Conservation (phyloP, 2,329 filamentous ascomycete species). For the Esteya vermicola region DNA sequence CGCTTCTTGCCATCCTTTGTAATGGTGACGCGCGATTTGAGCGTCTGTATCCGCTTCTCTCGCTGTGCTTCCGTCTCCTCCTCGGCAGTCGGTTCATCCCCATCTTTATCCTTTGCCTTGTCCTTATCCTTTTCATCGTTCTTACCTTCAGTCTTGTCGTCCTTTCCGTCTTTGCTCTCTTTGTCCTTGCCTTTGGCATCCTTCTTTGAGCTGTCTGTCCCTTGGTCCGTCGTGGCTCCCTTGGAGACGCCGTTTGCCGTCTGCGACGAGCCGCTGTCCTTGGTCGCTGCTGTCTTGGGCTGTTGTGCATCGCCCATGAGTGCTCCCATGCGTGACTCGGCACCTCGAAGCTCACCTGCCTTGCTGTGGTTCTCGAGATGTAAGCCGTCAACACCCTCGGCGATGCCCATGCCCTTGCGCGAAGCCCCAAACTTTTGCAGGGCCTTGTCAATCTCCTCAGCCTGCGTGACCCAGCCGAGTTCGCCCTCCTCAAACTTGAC, state of each 20-base stretch:
- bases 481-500: conserved; percentile 76
- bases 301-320: conserved; percentile 74
- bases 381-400: conserved; percentile 82
- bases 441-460: conserved; percentile 83
- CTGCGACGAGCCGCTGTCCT: too few relatives aligned
- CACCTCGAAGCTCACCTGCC: conserved; percentile 74
- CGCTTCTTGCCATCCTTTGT: conserved; percentile 96
- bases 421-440: conserved; percentile 86
- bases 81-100: conserved; percentile 16
- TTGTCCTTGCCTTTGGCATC: conserved; percentile 14
- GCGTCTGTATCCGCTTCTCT: conserved; percentile 37
- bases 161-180: conserved; percentile 11
- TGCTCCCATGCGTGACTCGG: conserved; percentile 94
- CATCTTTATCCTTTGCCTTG: background rate
- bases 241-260: too few relatives aligned
- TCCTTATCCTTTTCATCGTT: conserved; percentile 15
- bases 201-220: conserved; percentile 18
- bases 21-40: conserved; percentile 87
- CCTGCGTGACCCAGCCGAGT: conserved; percentile 72
- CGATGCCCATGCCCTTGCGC: conserved; percentile 74
- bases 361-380: conserved; percentile 84
- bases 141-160: conserved; percentile 13
- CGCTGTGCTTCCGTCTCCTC: conserved; percentile 36
- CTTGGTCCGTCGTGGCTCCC: too few relatives aligned
- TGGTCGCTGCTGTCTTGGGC: conserved; percentile 28